A percentile compares a stretch with the other conserved stretches of the same genome.
phyloP scores from a whole-genome alignment of 2,329 filamentous ascomycete genomes.

The Neopestalotiopsis clavispora region DNA sequence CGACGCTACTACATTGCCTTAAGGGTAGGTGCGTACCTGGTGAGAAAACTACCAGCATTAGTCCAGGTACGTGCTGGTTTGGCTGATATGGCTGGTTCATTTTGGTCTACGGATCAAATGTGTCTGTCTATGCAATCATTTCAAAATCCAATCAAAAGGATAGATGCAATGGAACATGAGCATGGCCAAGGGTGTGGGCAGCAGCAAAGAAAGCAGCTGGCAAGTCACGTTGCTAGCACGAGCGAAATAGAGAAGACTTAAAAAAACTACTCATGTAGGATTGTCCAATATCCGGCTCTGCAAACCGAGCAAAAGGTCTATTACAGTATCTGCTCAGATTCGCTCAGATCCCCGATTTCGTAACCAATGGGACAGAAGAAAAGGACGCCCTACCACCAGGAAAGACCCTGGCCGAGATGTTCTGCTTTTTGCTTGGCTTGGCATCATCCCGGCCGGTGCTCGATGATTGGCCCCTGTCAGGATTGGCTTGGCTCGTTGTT shows the following conservation, averaged over 20 bases:
- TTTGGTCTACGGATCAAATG: not conserved
- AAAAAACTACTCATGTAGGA: not conserved
- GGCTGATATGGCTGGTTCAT: not conserved
- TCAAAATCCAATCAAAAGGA: not conserved
- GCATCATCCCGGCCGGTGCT: not conserved
- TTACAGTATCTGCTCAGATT: slow-evolving; percentile 12
- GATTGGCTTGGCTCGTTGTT: not conserved
- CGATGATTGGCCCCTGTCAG: slow-evolving; percentile 10
- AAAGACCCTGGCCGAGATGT: slow-evolving; percentile 4
- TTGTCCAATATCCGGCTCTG: slow-evolving; percentile 7
- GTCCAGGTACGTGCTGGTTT: no score
- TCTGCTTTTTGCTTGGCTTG: slow-evolving; percentile 4
- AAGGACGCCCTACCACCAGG: not conserved
- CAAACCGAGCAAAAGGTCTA: slow-evolving; percentile 11
- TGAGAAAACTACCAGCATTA: not conserved
- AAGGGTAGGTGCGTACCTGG: not conserved
- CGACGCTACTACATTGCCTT: not conserved
- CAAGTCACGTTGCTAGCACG: not conserved
- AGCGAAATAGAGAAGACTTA: not conserved
- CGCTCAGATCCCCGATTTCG: slow-evolving; percentile 12
- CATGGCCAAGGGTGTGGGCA: not conserved
- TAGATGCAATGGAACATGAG: not conserved
- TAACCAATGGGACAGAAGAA: slow-evolving; percentile 10
- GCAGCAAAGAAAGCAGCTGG: not conserved
- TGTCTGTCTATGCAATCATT: not conserved